Base-by-base conservation (phyloP, 208 protist species). In the Lotmaria passim region DNA sequence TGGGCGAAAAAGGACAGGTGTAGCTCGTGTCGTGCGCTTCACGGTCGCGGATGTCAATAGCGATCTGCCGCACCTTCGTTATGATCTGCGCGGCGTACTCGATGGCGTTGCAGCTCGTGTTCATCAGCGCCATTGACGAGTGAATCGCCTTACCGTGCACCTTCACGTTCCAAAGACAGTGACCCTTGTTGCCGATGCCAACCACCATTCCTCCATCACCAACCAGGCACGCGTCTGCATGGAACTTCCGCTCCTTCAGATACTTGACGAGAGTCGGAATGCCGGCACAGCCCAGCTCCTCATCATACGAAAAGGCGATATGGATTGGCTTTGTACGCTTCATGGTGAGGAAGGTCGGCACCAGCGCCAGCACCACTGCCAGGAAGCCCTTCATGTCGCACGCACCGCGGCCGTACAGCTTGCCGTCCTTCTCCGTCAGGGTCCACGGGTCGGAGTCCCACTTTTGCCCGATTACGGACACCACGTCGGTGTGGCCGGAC, bases 301-400 rank as follows among this genome's bases (percentile, higher is more conserved):
- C 86, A 46, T 87, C 78, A 58, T 80, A 86, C 24, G n/a, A 73
- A 53, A 82, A 81, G 28, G 72, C 82, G 66, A 76, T 78, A 73
- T 88, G 81, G 26, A 86, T 72, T 12, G 80, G 78, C 58, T 87
- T 91, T 1, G 36, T 19, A 28, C 77, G 78, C 69, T 80, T 75
- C 80, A 85, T 77, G 28, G 46, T 51, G 24, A 80, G 41, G 30
- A 85, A 78, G 41, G 73, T 56, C 4, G 81, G 80, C 21, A 69
- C 63, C 14, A 87, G 53, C 7, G 78, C 62, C 52, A 92, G 43
- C 23, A 44, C 61, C 4, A 87, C 76, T 3, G 83, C 81, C 12
- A 87, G 55, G 57, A 89, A 83, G 36, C 74, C 75, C 59, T 89
- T 89, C 83, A 87, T 89, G 48, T 89, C 80, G 33, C 73, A 71